These are phyloP conservation scores for Phragmites australis DNA, from an alignment of 176 grass and related monocot genomes.

Conservation along the genomic window DNA sequence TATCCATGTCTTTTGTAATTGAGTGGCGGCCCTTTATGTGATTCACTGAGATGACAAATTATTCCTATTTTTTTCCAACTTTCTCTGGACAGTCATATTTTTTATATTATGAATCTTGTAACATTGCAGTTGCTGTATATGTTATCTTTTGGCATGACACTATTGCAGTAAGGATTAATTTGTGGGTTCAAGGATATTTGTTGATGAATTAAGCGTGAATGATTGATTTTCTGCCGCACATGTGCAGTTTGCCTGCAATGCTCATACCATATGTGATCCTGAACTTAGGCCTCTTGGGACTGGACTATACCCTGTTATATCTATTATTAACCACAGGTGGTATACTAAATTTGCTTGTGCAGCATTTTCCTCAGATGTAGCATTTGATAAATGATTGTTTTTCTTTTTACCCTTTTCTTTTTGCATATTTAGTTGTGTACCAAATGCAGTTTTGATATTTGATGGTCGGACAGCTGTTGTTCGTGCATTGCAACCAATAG, in stretches of 20 bases:
- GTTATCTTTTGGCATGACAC: neutral
- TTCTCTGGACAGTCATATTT: neutral
- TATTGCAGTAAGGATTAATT: constrained; percentile 16
- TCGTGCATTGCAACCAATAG: constrained; percentile 69
- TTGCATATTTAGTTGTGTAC: constrained; percentile 71
- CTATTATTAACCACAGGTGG: constrained; percentile 97
- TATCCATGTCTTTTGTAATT: neutral
- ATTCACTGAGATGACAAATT: constrained; percentile 5
- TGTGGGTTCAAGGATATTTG: neutral
- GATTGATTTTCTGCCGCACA: constrained; percentile 32
- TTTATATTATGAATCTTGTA: neutral
- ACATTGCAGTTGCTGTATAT: neutral
- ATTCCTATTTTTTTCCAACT: neutral
- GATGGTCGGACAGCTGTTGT: constrained; percentile 75
- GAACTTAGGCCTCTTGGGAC: constrained; percentile 91
- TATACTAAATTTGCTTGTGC: constrained; percentile 25
- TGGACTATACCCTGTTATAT: constrained; percentile 88
- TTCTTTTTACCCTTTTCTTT: constrained; percentile 24
- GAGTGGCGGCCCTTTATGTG: neutral
- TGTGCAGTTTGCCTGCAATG: constrained; percentile 87
- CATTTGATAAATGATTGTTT: constrained; percentile 31
- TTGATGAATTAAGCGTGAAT: constrained; percentile 27
- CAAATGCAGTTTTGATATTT: constrained; percentile 96
- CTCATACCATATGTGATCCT: constrained; percentile 90
- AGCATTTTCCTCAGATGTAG: constrained; percentile 22